Evolutionary conservation across 73 alveolate species (phyloP).

Genomic region (Tetrahymena malaccensis): DNA sequence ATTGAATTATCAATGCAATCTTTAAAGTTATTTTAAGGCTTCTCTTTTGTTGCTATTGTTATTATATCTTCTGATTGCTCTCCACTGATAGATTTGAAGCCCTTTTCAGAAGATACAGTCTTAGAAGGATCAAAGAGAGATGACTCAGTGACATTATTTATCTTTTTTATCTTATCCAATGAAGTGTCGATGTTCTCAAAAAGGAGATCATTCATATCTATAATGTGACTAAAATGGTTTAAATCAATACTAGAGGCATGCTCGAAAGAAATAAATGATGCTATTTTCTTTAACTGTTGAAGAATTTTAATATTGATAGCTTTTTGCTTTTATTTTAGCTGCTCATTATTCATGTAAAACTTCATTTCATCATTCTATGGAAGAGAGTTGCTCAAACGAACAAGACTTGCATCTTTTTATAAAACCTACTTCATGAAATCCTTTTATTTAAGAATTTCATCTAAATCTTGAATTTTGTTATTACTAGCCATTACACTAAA

Average conservation of each 20-base stretch:
- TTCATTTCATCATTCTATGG: neutral
- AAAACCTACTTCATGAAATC: neutral
- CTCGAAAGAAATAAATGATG: neutral
- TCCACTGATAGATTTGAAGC: neutral
- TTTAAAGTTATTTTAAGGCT: constrained; percentile 12
- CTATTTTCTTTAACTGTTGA: neutral
- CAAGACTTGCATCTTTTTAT: neutral
- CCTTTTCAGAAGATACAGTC: neutral
- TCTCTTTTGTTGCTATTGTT: neutral
- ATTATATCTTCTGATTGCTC: neutral
- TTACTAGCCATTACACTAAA: neutral
- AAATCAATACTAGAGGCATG: neutral
- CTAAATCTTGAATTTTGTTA: neutral
- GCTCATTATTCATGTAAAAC: neutral
- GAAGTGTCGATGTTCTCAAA: neutral
- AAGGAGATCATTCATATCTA: neutral
- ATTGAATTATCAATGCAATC: constrained; percentile 1
- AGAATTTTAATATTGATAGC: neutral
- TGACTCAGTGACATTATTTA: neutral
- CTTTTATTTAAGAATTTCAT: neutral
- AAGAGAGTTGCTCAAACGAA: neutral
- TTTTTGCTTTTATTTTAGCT: neutral
- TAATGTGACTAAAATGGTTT: neutral
- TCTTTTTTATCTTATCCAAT: neutral
- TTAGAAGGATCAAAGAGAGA: neutral